Evolutionary conservation across 345 rosid genomes (phyloP).

Genomic region (Eucalyptus sp.): DNA sequence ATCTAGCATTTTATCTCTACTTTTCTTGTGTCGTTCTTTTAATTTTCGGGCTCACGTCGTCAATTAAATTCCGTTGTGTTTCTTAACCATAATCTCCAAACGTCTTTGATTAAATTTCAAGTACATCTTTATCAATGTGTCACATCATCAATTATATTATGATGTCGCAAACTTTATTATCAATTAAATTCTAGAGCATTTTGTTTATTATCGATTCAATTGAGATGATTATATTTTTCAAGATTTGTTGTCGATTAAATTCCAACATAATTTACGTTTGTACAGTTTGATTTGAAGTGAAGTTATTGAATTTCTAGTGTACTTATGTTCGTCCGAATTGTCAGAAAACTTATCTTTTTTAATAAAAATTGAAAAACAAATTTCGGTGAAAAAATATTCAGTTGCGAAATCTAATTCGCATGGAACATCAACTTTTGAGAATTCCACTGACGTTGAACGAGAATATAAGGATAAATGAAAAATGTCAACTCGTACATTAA

Average conservation of each 20-base stretch:
- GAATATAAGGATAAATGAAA: background rate
- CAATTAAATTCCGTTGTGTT: rapidly evolving
- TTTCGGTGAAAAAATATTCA: no score
- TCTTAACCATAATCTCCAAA: rapidly evolving
- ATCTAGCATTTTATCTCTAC: background rate
- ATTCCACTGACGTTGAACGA: background rate
- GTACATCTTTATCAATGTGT: rapidly evolving
- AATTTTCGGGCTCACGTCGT: rapidly evolving
- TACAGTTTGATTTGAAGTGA: no score
- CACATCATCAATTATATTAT: no score
- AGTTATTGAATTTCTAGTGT: background rate
- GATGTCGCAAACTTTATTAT: rapidly evolving
- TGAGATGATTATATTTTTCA: no score
- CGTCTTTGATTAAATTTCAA: rapidly evolving
- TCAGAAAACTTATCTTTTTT: no score
- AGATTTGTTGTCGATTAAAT: background rate
- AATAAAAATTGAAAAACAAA: no score
- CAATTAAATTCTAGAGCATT: no score
- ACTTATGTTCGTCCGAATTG: background rate
- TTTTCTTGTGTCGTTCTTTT: rapidly evolving
- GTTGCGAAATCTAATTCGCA: background rate
- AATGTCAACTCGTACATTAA: background rate
- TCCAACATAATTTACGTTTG: background rate
- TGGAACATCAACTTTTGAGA: background rate
- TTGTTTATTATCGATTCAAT: no score